Evolutionary conservation across 176 grass and related monocot genomes (phyloP).

Genomic region (Olyra latifolia): DNA sequence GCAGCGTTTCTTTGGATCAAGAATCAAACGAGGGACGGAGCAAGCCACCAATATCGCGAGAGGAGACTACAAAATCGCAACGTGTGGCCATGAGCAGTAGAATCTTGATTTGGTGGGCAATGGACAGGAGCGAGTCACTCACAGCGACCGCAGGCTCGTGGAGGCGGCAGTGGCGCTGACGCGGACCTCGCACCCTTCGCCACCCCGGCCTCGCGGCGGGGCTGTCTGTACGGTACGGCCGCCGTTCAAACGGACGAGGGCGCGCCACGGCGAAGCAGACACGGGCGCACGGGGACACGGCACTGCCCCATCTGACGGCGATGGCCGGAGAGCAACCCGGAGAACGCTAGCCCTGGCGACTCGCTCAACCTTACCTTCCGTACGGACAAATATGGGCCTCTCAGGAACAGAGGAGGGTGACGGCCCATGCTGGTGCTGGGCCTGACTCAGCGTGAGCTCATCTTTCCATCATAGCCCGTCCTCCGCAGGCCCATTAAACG

Average conservation of each 20-base stretch:
- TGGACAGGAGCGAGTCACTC: slow-evolving; percentile 9
- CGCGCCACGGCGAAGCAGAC: background rate
- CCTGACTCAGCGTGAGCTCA: background rate
- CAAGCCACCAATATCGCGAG: slow-evolving; percentile 7
- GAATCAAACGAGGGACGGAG: too few species aligned
- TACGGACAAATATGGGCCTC: background rate
- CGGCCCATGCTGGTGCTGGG: background rate
- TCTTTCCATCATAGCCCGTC: background rate
- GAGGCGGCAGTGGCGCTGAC: slow-evolving; percentile 21
- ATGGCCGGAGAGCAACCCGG: background rate
- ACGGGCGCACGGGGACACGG: too few species aligned
- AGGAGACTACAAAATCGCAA: background rate
- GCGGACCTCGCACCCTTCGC: slow-evolving; percentile 17
- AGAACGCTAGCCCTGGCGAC: too few species aligned
- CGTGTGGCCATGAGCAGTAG: background rate
- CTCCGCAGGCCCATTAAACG: background rate
- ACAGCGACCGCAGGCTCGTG: background rate
- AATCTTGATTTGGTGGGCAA: slow-evolving; percentile 19
- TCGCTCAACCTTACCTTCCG: too few species aligned
- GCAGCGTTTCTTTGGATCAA: background rate
- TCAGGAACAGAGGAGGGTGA: background rate
- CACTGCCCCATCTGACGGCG: background rate
- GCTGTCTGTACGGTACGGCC: background rate
- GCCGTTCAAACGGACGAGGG: background rate
- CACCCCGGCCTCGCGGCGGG: background rate